Base-by-base conservation (phyloP, 2,329 filamentous ascomycete species). In the Phyllosticta ampelicida region DNA sequence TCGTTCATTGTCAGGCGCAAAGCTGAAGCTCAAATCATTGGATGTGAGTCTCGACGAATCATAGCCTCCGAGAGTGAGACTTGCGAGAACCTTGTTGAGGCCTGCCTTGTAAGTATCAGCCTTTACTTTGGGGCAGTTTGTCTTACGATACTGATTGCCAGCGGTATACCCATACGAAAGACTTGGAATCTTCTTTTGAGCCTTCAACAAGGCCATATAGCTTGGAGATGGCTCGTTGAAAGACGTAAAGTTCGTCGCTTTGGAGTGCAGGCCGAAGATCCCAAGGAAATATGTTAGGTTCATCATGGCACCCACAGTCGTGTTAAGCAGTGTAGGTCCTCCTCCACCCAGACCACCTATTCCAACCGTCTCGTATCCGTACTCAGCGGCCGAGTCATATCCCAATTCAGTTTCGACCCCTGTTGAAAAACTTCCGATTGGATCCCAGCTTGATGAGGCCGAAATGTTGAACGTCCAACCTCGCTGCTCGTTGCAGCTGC, bases 91-190 rank as follows among this genome's bases (percentile, higher is more conserved):
- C 50, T 67, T 67, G 5, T 65, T 64, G 4, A 63, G 60, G 3
- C 58, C 58, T 60, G 36, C 5, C 9, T 16, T 23, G 20, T 56
- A n/a, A 44, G 36, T 53, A 57, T 48, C 49, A 48, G 13, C 9
- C 11, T 26, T 23, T 11, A 51, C 3, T 44, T 44, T 20, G 20
- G 9, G 16, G 48, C 26, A 18, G 18, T 3, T 23, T 21, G 13
- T 16, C 59, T 44, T 48, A 60, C 65, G 58, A 57, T 69, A 66
- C 53, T 64, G 61, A 9, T 72, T 68, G 9, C 73, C 73, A 16
- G 74, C 74, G 1, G 72, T 74, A 55, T 75, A 75, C 5, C 65
- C 72, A 65, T 67, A 75, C 0, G 69, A 72, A 5, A 66, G 55
- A 44, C 71, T 72, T 1, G 71, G 68, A 44, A 74, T 74, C 13